These are phyloP conservation scores for Auriculariales sp. DNA, from an alignment of 768 basidiomycete genomes.

Conservation along the genomic window DNA sequence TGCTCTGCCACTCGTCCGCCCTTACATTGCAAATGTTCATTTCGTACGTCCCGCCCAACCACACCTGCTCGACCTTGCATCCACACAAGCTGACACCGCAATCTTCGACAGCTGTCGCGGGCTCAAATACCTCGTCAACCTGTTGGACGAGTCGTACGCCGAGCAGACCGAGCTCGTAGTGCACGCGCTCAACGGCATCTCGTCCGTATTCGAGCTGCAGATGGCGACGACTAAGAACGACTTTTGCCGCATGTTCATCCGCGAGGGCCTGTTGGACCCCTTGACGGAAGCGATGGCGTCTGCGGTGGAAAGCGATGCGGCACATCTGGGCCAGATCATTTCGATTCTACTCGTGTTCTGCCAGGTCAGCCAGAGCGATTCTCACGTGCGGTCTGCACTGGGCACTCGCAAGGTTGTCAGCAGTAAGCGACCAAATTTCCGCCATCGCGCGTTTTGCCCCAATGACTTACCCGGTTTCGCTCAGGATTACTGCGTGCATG, in stretches of 20 bases:
- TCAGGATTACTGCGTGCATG: constrained; percentile 78
- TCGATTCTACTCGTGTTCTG: constrained; percentile 83
- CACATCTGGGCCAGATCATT: constrained; percentile 78
- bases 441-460: constrained; percentile 2
- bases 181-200: constrained; percentile 87
- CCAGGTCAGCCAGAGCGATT: constrained; percentile 91
- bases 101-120: constrained; percentile 64
- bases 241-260: constrained; percentile 95
- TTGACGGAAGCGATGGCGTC: constrained; percentile 79
- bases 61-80: neutral
- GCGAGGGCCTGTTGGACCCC: constrained; percentile 89
- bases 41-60: constrained; percentile 42
- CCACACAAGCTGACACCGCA: neutral
- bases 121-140: constrained; percentile 83
- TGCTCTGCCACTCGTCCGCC: constrained; percentile 85
- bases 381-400: constrained; percentile 82
- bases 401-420: constrained; percentile 80
- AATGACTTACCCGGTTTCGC: neutral
- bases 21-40: constrained; percentile 98
- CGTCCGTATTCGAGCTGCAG: constrained; percentile 89
- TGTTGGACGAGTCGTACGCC: constrained; percentile 90
- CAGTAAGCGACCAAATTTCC: constrained; percentile 40
- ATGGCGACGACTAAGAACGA: constrained; percentile 96
- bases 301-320: constrained; percentile 60
- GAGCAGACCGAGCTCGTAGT: constrained; percentile 85